Base-by-base conservation (phyloP, 768 basidiomycete species). In the Jaapia argillacea region DNA sequence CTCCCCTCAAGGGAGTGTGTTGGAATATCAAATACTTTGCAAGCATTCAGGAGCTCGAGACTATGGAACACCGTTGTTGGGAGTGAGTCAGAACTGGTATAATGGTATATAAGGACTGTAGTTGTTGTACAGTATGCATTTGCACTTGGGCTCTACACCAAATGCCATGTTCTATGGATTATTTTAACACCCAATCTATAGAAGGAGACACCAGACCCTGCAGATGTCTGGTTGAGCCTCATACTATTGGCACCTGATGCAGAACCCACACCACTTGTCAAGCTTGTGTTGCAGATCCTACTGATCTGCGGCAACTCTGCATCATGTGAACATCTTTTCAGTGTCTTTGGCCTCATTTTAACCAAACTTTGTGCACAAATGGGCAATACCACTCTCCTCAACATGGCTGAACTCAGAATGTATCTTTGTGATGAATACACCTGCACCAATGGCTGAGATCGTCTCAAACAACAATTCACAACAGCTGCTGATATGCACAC, bases 281-380 rank as follows among this genome's bases (percentile, higher is more conserved):
- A 24, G 14, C 51, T 63, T 40, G 55, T 54, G 12, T 24, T 43
- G 10, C 45, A 38, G 14, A 39, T 58, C 6, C 45, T 59, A 7
- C 52, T 54, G 12, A 52, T 62, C 18, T 52, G 41, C 25, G 49
- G 56, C 16, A 63, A 61, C 42, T 63, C 59, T 5, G 59, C 61
- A 20, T 59, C 59, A 22, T 58, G 57, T 22, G 54, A 63, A 44
- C 44, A 51, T 4, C 51, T 63, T 5, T 62, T 59, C 48, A 63
- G 61, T 28, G 41, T 48, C 2, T 58, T 63, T 43, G 59, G 61
- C 5, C 51, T 48, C 35, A 62, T 50, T n/a, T 48, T 60, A 16
- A 60, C 53, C 2, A 59, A 59, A 42, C 44, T 57, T 4, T 50
- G 50, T 3, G 55, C 51, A 41, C 48, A 49, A 5, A 50, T 60